Conservation (phyloP, 805 yeast genomes). For the Candida boidinii region DNA sequence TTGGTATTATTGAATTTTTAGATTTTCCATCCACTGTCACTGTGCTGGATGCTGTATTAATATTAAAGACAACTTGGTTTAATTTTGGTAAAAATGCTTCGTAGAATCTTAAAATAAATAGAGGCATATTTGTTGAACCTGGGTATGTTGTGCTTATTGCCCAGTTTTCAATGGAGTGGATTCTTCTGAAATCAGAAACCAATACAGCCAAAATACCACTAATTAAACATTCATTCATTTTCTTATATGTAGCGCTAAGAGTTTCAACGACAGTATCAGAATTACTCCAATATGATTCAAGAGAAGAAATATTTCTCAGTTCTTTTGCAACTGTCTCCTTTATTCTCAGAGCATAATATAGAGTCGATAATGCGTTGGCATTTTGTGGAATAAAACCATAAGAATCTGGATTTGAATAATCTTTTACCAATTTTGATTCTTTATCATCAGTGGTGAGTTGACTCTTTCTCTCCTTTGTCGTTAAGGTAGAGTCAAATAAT, state of each 20-base stretch:
- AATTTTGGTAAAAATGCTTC: slow-evolving; percentile 25
- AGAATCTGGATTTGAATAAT: slow-evolving; percentile 8
- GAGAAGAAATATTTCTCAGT: slow-evolving; percentile 28
- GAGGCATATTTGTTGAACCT: slow-evolving; percentile 30
- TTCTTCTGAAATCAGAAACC: slow-evolving; percentile 10
- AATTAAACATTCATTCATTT: slow-evolving; percentile 18
- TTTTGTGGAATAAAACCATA: slow-evolving; percentile 58
- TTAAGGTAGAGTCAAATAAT: too few species aligned
- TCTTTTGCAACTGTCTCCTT: slow-evolving; percentile 29
- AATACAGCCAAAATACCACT: slow-evolving; percentile 18
- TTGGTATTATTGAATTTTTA: slow-evolving; percentile 8
- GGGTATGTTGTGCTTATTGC: slow-evolving; percentile 15
- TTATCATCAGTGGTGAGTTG: neutral
- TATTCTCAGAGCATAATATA: slow-evolving; percentile 41
- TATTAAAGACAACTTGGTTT: slow-evolving; percentile 11
- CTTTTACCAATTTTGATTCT: slow-evolving; percentile 5
- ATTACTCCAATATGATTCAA: slow-evolving; percentile 7
- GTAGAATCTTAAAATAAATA: slow-evolving; percentile 30
- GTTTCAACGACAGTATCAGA: neutral
- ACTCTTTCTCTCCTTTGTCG: neutral
- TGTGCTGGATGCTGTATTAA: slow-evolving; percentile 9
- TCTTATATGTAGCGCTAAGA: slow-evolving; percentile 7
- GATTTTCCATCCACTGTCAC: neutral
- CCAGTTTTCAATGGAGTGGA: slow-evolving; percentile 30
- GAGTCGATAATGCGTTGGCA: slow-evolving; percentile 53